These are phyloP conservation scores for Ambrosia artemisiifolia DNA, from an alignment of 129 eudicot genomes.

Conservation along the genomic window DNA sequence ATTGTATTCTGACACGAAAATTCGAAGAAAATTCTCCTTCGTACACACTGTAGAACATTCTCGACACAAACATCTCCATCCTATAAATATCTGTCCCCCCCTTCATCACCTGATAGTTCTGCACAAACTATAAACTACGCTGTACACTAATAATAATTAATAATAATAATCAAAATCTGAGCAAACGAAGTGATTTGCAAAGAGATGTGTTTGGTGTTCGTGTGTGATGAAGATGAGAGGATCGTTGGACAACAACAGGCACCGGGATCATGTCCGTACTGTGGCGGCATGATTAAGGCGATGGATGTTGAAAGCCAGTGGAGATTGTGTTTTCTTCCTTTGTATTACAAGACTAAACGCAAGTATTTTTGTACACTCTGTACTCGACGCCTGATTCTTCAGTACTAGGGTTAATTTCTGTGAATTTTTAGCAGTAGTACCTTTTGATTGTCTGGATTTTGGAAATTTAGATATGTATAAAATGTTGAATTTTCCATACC, in stretches of 20 bases:
- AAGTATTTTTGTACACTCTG: constrained; percentile 62
- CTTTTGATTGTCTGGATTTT: not conserved
- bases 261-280: constrained; percentile 74
- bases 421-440: not conserved
- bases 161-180: not conserved
- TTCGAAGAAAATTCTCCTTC: not conserved
- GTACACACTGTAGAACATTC: constrained; percentile 19
- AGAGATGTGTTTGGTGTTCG: constrained; percentile 59
- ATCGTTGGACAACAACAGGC: constrained; percentile 59
- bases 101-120: not conserved
- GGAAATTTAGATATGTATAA: too few relatives aligned
- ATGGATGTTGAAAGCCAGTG: constrained; percentile 69
- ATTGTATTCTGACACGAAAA: not conserved
- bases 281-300: constrained; percentile 74
- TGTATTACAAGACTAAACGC: constrained; percentile 68
- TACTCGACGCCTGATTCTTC: constrained; percentile 50
- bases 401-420: constrained; percentile 29
- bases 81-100: constrained; percentile 12
- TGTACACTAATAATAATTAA: not conserved
- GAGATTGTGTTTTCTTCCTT: constrained; percentile 76
- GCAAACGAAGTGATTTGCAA: not conserved
- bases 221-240: constrained; percentile 76
- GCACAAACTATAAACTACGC: not conserved
- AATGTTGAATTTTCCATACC: too few relatives aligned
- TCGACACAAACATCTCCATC: not conserved